Percentiles rank a stretch among this genome's conserved stretches.
phyloP scores from a whole-genome alignment of 1,284 basidiomycete genomes.

The Naganishia albida region DNA sequence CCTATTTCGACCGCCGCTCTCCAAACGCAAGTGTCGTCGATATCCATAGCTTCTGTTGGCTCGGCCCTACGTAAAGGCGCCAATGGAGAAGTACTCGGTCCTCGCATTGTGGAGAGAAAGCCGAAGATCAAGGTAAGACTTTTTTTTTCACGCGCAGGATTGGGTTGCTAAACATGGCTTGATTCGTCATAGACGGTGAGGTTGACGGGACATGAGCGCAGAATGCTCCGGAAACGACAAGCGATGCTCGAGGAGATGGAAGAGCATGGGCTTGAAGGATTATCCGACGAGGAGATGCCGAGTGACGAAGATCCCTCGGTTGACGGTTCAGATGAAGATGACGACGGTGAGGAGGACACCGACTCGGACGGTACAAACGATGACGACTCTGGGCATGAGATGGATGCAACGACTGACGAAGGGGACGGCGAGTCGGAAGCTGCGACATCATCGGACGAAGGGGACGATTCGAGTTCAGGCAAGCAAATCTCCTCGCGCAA shows the following conservation, averaged over 20 bases:
- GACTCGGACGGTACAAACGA: constrained; percentile 4
- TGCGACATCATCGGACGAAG: constrained; percentile 34
- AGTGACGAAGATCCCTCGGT: constrained; percentile 31
- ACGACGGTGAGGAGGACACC: constrained; percentile 11
- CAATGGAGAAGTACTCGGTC: constrained; percentile 30
- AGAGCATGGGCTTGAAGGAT: constrained; percentile 23
- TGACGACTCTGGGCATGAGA: background rate
- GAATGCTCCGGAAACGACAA: constrained; percentile 30
- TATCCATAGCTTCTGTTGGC: constrained; percentile 21
- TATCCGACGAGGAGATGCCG: constrained; percentile 29
- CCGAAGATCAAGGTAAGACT: constrained; percentile 25
- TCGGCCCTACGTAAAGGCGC: constrained; percentile 31
- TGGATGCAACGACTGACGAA: constrained; percentile 35
- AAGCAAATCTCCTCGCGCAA: constrained; percentile 38
- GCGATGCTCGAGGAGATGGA: constrained; percentile 34
- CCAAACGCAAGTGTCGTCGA: background rate
- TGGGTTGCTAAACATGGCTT: background rate
- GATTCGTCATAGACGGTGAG: constrained; percentile 10
- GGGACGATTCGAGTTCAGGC: constrained; percentile 35
- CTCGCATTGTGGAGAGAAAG: constrained; percentile 26
- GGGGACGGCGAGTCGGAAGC: constrained; percentile 41
- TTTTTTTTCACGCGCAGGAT: background rate
- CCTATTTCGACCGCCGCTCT: too few relatives aligned
- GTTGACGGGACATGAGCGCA: constrained; percentile 31
- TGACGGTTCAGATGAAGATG: constrained; percentile 31